Percentiles rank a stretch among this genome's conserved stretches.
Conservation (phyloP, 2,329 filamentous ascomycete genomes). For the Colletotrichum spaethianum region DNA sequence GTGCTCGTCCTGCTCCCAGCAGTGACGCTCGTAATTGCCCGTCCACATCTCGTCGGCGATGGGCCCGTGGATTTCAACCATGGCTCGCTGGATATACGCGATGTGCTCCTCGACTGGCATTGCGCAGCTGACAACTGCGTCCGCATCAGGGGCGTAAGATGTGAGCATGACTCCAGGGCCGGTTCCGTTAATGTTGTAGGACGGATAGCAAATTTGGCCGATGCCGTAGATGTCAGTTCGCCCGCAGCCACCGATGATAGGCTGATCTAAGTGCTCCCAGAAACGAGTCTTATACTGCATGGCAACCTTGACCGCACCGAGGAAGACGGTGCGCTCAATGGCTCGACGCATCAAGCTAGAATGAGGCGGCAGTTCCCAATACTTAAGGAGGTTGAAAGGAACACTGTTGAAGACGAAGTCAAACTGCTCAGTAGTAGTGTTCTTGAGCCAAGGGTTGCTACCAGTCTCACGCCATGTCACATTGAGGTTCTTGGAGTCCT, state of each 20-base stretch:
- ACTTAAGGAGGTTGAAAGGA: constrained; percentile 54
- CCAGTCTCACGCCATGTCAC: constrained; percentile 44
- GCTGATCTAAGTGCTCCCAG: constrained; percentile 48
- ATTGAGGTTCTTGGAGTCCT: constrained; percentile 42
- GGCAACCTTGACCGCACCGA: constrained; percentile 57
- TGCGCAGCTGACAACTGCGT: constrained; percentile 56
- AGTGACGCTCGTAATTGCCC: constrained; percentile 69
- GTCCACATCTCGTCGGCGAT: constrained; percentile 65
- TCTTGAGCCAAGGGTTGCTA: constrained; percentile 43
- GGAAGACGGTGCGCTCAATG: constrained; percentile 46
- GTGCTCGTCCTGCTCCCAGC: constrained; percentile 70
- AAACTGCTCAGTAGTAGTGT: constrained; percentile 50
- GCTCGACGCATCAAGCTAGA: constrained; percentile 48
- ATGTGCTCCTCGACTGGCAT: constrained; percentile 68
- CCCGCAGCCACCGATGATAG: constrained; percentile 63
- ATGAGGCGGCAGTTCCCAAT: constrained; percentile 54
- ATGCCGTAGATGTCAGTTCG: constrained; percentile 62
- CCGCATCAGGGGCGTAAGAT: constrained; percentile 58
- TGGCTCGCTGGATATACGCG: constrained; percentile 65
- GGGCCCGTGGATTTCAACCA: constrained; percentile 67
- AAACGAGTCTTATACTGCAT: constrained; percentile 69
- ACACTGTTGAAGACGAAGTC: constrained; percentile 56
- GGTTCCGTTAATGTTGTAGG: constrained; percentile 65
- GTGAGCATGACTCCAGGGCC: constrained; percentile 66
- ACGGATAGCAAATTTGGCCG: constrained; percentile 66